phyloP scores from a whole-genome alignment of 495 filamentous ascomycete genomes.

The Paragyromitra xinjiangensis region DNA sequence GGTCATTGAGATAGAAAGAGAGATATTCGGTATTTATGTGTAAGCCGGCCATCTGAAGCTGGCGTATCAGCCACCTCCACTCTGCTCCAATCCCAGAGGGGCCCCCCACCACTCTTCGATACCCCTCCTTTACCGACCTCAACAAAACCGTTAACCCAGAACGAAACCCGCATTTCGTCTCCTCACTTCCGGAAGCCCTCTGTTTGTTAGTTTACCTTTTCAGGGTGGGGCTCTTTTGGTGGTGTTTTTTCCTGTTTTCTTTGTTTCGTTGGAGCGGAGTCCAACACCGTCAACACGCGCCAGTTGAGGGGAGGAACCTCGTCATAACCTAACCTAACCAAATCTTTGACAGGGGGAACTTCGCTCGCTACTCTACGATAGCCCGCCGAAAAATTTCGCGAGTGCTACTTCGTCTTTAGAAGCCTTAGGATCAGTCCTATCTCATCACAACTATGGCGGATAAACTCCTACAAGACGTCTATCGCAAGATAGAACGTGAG shows the following conservation, averaged over 20 bases:
- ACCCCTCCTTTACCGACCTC: constrained; percentile 52
- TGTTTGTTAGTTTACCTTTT: constrained; percentile 43
- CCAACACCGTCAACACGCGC: constrained; percentile 36
- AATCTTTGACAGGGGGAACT: constrained; percentile 43
- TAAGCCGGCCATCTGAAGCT: constrained; percentile 50
- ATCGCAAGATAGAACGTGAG: constrained; percentile 97
- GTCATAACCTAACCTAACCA: constrained; percentile 41
- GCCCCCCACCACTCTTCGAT: constrained; percentile 51
- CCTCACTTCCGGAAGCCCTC: constrained; percentile 18
- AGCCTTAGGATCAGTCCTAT: constrained; percentile 20
- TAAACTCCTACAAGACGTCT: constrained; percentile 69
- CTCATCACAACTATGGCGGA: constrained; percentile 51
- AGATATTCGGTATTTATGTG: constrained; percentile 41
- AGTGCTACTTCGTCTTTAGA: constrained; percentile 11
- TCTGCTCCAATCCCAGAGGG: constrained; percentile 35
- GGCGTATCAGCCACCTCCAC: constrained; percentile 53
- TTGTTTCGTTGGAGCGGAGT: constrained; percentile 48
- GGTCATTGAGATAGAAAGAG: constrained; percentile 20
- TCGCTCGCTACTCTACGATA: constrained; percentile 28
- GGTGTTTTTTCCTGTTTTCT: constrained; percentile 51
- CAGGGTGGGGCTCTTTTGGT: constrained; percentile 46
- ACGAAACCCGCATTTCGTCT: constrained; percentile 36
- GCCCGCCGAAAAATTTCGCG: constrained; percentile 14
- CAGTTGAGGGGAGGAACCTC: constrained; percentile 48
- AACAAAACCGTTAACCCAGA: constrained; percentile 37